A percentile compares a stretch with the other conserved stretches of the same genome.
These are phyloP conservation scores for Cytidiella melzeri DNA, from an alignment of 768 basidiomycete species.

Conservation along the genomic window DNA sequence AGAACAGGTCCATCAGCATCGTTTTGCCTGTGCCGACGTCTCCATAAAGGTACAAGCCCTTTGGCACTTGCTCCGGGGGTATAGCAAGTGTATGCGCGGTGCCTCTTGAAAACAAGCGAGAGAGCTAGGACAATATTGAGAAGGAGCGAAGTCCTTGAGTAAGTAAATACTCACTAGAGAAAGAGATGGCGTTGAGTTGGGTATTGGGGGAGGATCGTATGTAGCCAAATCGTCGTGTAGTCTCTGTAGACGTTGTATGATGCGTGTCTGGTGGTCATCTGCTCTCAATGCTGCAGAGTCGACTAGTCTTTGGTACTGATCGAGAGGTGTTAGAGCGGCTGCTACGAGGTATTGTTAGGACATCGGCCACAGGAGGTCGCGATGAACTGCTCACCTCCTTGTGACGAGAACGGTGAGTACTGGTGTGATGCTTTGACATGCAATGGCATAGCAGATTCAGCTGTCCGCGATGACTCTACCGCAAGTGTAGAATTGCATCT, in stretches of 20 bases:
- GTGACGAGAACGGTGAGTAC: background rate
- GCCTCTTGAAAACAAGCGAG: slow-evolving; percentile 26
- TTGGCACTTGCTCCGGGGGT: slow-evolving; percentile 55
- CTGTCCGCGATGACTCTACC: background rate
- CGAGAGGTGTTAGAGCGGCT: slow-evolving; percentile 19
- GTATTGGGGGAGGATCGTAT: slow-evolving; percentile 68
- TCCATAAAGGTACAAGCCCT: slow-evolving; percentile 92
- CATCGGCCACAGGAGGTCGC: background rate
- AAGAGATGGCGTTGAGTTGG: slow-evolving; percentile 27
- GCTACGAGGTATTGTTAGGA: background rate
- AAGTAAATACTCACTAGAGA: slow-evolving; percentile 27
- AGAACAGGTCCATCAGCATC: slow-evolving; percentile 99
- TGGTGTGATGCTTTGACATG: slow-evolving; percentile 4
- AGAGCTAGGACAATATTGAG: slow-evolving; percentile 16
- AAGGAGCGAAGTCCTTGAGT: background rate
- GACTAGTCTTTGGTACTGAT: slow-evolving; percentile 44
- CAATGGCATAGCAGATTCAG: slow-evolving; percentile 2
- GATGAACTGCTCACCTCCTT: background rate
- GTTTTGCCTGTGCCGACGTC: slow-evolving; percentile 97
- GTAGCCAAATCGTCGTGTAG: slow-evolving; percentile 64
- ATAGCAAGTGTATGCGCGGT: slow-evolving; percentile 15
- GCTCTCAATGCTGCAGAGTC: slow-evolving; percentile 49
- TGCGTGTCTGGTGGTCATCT: slow-evolving; percentile 80
- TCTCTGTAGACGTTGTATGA: slow-evolving; percentile 76
- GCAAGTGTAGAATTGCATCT: slow-evolving; percentile 10